Evolutionary conservation across 108 stramenopile genomes (phyloP).

Genomic region (Cyclotella baltica): DNA sequence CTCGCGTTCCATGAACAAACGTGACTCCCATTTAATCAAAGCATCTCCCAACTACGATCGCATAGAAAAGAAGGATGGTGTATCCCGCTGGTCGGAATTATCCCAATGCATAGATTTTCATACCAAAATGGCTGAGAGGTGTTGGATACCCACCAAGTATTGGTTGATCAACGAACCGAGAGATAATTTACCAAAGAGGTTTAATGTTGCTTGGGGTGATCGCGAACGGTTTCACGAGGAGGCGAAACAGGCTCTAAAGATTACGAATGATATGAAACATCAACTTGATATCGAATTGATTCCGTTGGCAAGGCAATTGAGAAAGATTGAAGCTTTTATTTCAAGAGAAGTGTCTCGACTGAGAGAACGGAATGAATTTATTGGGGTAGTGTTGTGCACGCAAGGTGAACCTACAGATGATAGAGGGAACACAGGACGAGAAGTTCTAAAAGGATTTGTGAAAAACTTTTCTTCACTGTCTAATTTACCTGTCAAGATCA

Average conservation of each 20-base stretch:
- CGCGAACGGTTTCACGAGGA: conserved; percentile 8
- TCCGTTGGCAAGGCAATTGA: conserved; percentile 21
- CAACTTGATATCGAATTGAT: background rate
- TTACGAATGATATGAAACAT: conserved; percentile 4
- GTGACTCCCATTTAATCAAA: conserved; percentile 20
- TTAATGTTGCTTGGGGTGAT: conserved; percentile 10
- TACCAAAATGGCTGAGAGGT: conserved; percentile 20
- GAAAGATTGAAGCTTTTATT: conserved; percentile 14
- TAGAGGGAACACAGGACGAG: conserved; percentile 15
- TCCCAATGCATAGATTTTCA: conserved; percentile 23
- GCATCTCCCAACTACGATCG: background rate
- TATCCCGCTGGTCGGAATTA: conserved; percentile 43
- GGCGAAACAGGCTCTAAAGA: background rate
- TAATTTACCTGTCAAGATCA: conserved; percentile 68
- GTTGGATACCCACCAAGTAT: conserved; percentile 40
- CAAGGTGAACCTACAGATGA: conserved; percentile 47
- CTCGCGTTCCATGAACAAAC: conserved; percentile 24
- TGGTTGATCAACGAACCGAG: conserved; percentile 36
- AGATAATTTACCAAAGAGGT: background rate
- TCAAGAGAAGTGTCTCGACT: conserved; percentile 11
- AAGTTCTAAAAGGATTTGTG: conserved; percentile 47
- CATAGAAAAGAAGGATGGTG: conserved; percentile 4
- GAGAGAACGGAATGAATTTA: conserved; percentile 10
- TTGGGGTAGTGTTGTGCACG: conserved; percentile 32
- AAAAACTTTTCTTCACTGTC: conserved; percentile 46